Percentiles rank a stretch among this genome's conserved stretches.
Evolutionary conservation across 1,284 basidiomycete species (phyloP).

Genomic region (Phlebopus sp.): DNA sequence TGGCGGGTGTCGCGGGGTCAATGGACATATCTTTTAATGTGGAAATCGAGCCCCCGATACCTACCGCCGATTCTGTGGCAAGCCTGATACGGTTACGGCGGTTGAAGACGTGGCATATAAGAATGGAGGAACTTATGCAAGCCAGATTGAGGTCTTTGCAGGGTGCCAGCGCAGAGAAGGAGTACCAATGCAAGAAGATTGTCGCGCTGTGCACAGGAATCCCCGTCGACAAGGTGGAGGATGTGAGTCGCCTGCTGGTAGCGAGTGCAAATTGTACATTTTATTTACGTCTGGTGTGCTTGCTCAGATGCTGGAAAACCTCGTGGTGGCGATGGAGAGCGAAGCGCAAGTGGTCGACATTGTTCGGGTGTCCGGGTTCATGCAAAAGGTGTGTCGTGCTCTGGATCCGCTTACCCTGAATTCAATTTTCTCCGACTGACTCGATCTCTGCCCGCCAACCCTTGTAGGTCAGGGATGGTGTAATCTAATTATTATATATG

Average conservation of each 20-base stretch:
- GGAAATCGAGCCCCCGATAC: conserved; percentile 66
- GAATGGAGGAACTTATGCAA: conserved; percentile 74
- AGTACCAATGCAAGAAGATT: conserved; percentile 88
- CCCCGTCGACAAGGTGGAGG: conserved; percentile 84
- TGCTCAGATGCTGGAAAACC: conserved; percentile 79
- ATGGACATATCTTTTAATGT: conserved; percentile 61
- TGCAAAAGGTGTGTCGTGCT: conserved; percentile 64
- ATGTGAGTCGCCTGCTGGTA: conserved; percentile 52
- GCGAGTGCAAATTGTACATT: conserved; percentile 14
- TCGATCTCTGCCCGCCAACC: conserved; percentile 12
- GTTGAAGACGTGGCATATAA: conserved; percentile 77
- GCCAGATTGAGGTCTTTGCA: conserved; percentile 68
- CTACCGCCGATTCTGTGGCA: conserved; percentile 53
- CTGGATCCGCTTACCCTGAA: conserved; percentile 18
- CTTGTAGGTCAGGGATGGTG: conserved; percentile 62
- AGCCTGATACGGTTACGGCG: conserved; percentile 71
- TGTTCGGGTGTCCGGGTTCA: conserved; percentile 83
- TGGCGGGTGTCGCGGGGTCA: conserved; percentile 48
- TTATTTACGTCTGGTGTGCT: conserved; percentile 22
- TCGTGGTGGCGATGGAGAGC: conserved; percentile 87
- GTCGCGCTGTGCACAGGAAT: conserved; percentile 89
- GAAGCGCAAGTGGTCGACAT: conserved; percentile 85
- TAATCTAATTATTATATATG: conserved; percentile 46
- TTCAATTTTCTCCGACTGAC: conserved; percentile 17
- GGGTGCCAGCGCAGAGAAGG: conserved; percentile 80